phyloP scores from a whole-genome alignment of 441 rosid genomes.

The Erysimum cheiri region DNA sequence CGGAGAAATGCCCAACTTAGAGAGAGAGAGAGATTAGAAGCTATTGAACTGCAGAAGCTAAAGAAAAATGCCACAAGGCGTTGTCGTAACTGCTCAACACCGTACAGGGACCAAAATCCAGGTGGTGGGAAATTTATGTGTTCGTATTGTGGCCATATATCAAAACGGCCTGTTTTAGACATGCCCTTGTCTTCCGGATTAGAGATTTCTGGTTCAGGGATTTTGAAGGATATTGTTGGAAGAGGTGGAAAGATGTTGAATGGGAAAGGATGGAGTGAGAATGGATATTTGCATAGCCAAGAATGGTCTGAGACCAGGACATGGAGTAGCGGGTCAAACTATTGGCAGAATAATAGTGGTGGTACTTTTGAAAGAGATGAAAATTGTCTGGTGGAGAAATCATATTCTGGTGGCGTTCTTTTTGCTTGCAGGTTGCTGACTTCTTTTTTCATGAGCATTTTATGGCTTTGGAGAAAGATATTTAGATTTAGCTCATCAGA shows the following conservation, averaged over 20 bases:
- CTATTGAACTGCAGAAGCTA: constrained; percentile 89
- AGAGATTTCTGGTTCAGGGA: constrained; percentile 75
- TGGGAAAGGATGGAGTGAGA: constrained; percentile 85
- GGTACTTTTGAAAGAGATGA: constrained; percentile 77
- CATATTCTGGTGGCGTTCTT: constrained; percentile 70
- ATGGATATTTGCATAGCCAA: constrained; percentile 76
- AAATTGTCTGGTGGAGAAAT: constrained; percentile 81
- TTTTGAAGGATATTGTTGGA: constrained; percentile 86
- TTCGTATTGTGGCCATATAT: constrained; percentile 91
- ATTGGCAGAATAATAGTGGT: constrained; percentile 61
- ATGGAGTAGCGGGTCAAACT: constrained; percentile 65
- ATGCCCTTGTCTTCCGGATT: constrained; percentile 74
- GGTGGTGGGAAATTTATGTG: constrained; percentile 96
- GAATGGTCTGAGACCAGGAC: constrained; percentile 78
- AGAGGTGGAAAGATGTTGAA: constrained; percentile 83
- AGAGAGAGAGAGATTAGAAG: constrained; percentile 86
- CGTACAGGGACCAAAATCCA: constrained; percentile 91
- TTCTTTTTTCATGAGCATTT: constrained; percentile 84
- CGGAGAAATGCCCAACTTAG: constrained; percentile 75
- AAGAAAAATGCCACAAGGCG: constrained; percentile 83
- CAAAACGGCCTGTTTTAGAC: constrained; percentile 91
- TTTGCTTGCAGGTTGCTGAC: constrained; percentile 71
- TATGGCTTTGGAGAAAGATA: constrained; percentile 91
- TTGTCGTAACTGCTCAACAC: constrained; percentile 86
- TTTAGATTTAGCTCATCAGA: constrained; percentile 75